Evolutionary conservation across 1,284 basidiomycete genomes (phyloP), one percentile per base, ranked within the genome.

Genomic region (Trichosporon sp.): DNA sequence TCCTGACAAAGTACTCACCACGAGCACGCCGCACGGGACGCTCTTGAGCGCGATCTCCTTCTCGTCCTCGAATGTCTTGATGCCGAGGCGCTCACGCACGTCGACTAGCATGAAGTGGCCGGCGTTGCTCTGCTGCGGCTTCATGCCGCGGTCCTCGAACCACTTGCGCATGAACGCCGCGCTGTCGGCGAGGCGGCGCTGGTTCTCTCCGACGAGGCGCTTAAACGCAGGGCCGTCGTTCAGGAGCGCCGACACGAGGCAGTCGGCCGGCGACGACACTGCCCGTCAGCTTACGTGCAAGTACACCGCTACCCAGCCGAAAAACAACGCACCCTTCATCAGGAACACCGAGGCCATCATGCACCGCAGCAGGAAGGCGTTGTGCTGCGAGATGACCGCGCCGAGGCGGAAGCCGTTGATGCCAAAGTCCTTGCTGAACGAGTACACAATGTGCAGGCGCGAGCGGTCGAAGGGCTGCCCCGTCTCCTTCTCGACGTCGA

Each of bases 361-460:
- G 1, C 79, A 75, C 18, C 81, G 77, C 34, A 84, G 73, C 4
- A 84, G 68, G 5, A 80, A 71, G 0, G 77, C 78, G 74, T 85
- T 84, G 65, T 81, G 73, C 69, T 82, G 83, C 25, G 81, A 80
- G 56, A 84, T 78, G 18, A 84, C 72, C 8, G 78, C 75, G 12
- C 81, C 84, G 42, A 83, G 70, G 4, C 83, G 78, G 56, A 83
- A 75, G 2, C 84, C 84, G 72, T 85, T 85, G 35, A 80, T 75
- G 66, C 84, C 84, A 69, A 85, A 85, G 72, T 85, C 84, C 70
- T 85, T 85, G 71, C 76, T 78, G 73, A 84, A 82, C 11, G 82
- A 79, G 68, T 80, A 76, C 2, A 81, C 77, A 23, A 80, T 78
- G 66, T 85, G 80, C 29, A 85, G 65, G 12, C 84, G 75, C 6